Evolutionary conservation across 2,329 filamentous ascomycete genomes (phyloP).

Genomic region (Ophiostoma ips): DNA sequence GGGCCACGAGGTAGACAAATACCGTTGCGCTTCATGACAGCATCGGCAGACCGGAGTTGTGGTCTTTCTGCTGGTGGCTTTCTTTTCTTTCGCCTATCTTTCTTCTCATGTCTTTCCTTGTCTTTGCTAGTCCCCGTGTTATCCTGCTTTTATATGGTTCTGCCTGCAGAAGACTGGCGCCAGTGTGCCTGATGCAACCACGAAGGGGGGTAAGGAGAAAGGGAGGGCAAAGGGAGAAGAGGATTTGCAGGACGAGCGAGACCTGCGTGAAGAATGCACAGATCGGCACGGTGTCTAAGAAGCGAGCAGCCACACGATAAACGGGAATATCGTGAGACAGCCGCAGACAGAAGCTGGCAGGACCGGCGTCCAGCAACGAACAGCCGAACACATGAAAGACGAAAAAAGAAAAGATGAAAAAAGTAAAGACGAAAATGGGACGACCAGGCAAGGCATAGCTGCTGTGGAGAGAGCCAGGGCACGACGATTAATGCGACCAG

Average conservation of each 20-base stretch:
- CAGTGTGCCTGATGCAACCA: not conserved
- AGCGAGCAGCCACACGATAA: not conserved
- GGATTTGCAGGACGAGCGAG: not conserved
- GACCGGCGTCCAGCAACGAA: no score
- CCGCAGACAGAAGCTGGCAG: no score
- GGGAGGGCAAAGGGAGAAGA: not conserved
- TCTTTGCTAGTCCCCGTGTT: not conserved
- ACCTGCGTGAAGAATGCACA: not conserved
- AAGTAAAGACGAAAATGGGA: not conserved
- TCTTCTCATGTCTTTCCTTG: not conserved
- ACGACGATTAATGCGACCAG: not conserved
- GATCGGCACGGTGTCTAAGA: slow-evolving; percentile 1
- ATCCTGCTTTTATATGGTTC: not conserved
- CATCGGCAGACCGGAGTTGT: no score
- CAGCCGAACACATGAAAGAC: not conserved
- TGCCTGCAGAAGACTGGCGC: not conserved
- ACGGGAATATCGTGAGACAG: not conserved
- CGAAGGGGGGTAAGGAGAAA: not conserved
- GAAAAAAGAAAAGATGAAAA: not conserved
- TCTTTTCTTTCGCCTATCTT: not conserved
- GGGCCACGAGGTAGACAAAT: not conserved
- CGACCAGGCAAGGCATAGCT: not conserved
- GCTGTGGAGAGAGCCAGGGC: slow-evolving; percentile 1
- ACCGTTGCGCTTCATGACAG: not conserved
- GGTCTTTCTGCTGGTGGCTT: not conserved